A percentile compares a stretch with the other conserved stretches of the same genome.
Evolutionary conservation across 1,284 basidiomycete genomes (phyloP).

Genomic region (Cutaneotrichosporon dermatis): DNA sequence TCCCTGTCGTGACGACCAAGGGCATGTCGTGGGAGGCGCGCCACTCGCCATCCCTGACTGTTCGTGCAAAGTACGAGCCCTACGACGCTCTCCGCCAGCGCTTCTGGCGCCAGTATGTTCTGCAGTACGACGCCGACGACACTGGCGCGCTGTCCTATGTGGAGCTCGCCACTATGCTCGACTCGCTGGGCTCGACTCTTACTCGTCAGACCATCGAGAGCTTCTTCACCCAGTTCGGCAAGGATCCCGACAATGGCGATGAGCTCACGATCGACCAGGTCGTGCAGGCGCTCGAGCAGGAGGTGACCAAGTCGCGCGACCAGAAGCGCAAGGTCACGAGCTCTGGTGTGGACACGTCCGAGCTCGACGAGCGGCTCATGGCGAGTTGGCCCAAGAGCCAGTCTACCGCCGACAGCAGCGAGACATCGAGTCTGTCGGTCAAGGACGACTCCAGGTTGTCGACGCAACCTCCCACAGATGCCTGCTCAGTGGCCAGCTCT

Average conservation of each 20-base stretch:
- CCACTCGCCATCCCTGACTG: slow-evolving; percentile 44
- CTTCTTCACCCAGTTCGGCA: slow-evolving; percentile 71
- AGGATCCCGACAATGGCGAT: slow-evolving; percentile 59
- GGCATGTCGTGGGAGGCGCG: slow-evolving; percentile 45
- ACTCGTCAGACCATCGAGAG: slow-evolving; percentile 70
- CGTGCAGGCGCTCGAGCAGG: slow-evolving; percentile 69
- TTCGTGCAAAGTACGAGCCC: slow-evolving; percentile 87
- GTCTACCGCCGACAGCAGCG: not conserved
- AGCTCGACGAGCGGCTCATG: slow-evolving; percentile 12
- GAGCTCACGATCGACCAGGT: slow-evolving; percentile 75
- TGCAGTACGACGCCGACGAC: slow-evolving; percentile 88
- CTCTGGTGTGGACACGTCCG: slow-evolving; percentile 5
- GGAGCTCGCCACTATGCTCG: slow-evolving; percentile 93
- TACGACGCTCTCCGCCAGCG: slow-evolving; percentile 84
- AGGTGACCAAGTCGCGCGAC: slow-evolving; percentile 64
- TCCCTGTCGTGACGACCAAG: slow-evolving; percentile 45
- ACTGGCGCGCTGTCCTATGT: slow-evolving; percentile 71
- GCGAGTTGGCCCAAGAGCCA: not conserved
- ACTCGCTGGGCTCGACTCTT: slow-evolving; percentile 91
- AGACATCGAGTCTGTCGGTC: not conserved
- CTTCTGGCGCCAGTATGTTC: slow-evolving; percentile 87
- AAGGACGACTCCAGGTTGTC: slow-evolving; percentile 15
- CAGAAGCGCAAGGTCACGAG: slow-evolving; percentile 58
- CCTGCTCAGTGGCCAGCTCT: slow-evolving; percentile 9
- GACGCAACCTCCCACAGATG: slow-evolving; percentile 6